Evolutionary conservation across 345 rosid species (phyloP).

Genomic region (Kernera saxatilis): DNA sequence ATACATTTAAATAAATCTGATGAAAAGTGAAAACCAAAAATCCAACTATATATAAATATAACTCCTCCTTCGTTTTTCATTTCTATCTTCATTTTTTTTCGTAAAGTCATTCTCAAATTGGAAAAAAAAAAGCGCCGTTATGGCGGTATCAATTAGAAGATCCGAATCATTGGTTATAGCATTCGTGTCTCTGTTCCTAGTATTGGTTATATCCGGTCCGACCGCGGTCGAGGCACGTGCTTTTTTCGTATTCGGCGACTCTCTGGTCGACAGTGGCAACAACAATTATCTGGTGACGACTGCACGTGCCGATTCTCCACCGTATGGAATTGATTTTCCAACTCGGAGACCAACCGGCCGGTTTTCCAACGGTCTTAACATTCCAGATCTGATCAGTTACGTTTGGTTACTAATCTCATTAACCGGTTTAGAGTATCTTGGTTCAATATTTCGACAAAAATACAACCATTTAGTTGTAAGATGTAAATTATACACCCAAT

Average conservation of each 20-base stretch:
- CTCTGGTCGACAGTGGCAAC: conserved; percentile 84
- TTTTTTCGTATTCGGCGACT: conserved; percentile 66
- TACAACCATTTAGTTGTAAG: background rate
- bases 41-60: conserved; percentile 9
- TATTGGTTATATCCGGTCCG: conserved; percentile 6
- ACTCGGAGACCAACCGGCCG: conserved; percentile 65
- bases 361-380: conserved; percentile 81
- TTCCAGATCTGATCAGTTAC: conserved; percentile 75
- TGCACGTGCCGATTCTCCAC: conserved; percentile 70
- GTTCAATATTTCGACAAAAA: background rate
- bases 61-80: background rate
- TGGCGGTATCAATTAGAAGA: conserved; percentile 1
- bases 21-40: background rate
- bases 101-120: background rate
- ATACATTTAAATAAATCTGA: background rate
- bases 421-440: background rate
- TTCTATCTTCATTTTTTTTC: background rate
- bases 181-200: conserved; percentile 4
- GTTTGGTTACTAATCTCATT: background rate
- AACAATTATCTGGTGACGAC: conserved; percentile 70
- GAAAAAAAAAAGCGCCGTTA: background rate
- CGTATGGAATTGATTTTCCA: conserved; percentile 74
- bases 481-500: background rate
- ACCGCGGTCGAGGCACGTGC: conserved; percentile 40
- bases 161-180: background rate